Evolutionary conservation across 2,329 filamentous ascomycete species (phyloP).

Genomic region (Trichoderma endophyticum): DNA sequence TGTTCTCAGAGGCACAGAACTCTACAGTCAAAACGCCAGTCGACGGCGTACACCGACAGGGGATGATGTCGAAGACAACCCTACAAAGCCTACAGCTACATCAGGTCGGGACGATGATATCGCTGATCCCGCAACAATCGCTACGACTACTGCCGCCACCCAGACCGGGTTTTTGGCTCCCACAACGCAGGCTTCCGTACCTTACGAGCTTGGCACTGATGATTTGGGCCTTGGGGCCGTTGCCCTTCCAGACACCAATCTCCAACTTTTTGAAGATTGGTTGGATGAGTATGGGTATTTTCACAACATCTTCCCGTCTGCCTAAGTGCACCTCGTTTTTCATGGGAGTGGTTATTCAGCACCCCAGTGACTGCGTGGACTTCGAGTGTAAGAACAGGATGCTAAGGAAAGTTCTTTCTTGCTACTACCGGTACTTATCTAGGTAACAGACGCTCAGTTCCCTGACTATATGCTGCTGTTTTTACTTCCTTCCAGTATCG

Average conservation of each 20-base stretch:
- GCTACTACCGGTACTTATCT: background rate
- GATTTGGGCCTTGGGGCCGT: background rate
- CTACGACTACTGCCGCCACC: background rate
- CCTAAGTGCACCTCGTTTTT: background rate
- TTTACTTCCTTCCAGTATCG: background rate
- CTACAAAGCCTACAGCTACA: background rate
- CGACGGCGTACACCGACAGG: background rate
- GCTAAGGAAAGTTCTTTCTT: background rate
- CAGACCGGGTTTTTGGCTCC: background rate
- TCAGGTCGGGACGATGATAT: background rate
- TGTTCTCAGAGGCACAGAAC: background rate
- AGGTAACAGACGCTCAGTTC: background rate
- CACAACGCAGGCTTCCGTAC: background rate
- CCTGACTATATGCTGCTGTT: background rate
- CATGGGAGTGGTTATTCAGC: too few species aligned
- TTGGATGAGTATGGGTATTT: slow-evolving; percentile 16
- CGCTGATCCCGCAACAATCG: background rate
- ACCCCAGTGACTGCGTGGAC: background rate
- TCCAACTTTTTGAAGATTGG: slow-evolving; percentile 19
- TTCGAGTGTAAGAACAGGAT: background rate
- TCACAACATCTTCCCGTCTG: slow-evolving; percentile 16
- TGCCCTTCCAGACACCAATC: slow-evolving; percentile 2
- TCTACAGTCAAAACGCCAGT: background rate
- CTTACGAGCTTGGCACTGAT: background rate
- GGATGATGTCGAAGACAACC: background rate